Evolutionary conservation across 1,284 basidiomycete genomes (phyloP), one percentile per base, ranked within the genome.

Genomic region (Bondarzewia mesenterica): DNA sequence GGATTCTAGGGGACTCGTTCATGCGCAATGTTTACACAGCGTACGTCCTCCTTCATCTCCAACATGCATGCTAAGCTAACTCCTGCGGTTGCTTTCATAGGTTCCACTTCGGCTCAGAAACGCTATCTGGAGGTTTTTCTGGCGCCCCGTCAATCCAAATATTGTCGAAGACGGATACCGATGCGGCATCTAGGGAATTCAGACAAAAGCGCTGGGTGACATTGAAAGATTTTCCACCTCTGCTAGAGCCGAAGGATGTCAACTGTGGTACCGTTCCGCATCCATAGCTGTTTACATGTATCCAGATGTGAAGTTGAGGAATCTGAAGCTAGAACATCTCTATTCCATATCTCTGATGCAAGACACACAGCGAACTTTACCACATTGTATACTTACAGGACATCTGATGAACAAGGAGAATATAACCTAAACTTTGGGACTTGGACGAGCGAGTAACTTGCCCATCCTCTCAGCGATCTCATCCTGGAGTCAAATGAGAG

Each of bases 11-110:
- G 3, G 45, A 47, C 36, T 12, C 26, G 22, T 47, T 47, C 26
- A 47, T 47, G 45, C 23, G 45, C 22, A 47, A 47, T n/a, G 45
- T 47, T 22, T 39, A 39, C 23, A 39, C 37, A 14, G 20, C 45
- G 45, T 47, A 40, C 45, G 45, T 27, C 3, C n/a, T 6, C 26
- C 37, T n/a, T 27, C 14, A 35, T 35, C 38, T 6, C 38, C 21
- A 18, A 12, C 6, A 20, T 4, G 29, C 29, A 32, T 6, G 4
- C 12, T 32, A n/a, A 32, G 10, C 29, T 32, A n/a, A 12, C 12
- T 6, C 12, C 10, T 32, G 29, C 12, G 29, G 29, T 6, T 7
- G 6, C 29, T 32, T n/a, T 32, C n/a, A n/a, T n/a, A 32, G 29
- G 29, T 32, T 32, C n/a, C 29, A 32, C n/a, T 32, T 32, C 5